phyloP scores from a whole-genome alignment of 192 early-diverging fungal species.

The Mortierella antarctica region DNA sequence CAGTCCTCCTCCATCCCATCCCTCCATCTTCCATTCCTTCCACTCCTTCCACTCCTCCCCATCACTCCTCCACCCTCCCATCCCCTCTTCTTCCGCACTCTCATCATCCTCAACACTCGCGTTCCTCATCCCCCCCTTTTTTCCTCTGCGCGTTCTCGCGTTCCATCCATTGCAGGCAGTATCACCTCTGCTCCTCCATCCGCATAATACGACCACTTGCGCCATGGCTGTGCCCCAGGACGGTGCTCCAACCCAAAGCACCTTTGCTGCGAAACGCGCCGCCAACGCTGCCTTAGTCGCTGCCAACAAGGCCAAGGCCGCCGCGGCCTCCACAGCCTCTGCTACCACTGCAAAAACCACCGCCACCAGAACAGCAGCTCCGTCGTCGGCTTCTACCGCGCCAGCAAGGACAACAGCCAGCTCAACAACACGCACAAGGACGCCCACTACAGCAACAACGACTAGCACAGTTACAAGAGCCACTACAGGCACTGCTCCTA shows the following conservation, averaged over 20 bases:
- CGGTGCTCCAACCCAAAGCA: background rate
- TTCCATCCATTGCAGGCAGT: background rate
- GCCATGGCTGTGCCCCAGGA: constrained; percentile 18
- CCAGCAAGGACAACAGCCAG: constrained; percentile 8
- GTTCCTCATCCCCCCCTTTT: background rate
- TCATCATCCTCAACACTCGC: background rate
- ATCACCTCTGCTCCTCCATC: background rate
- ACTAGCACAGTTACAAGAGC: background rate
- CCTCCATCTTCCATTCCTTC: too few relatives aligned
- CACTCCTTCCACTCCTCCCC: too few relatives aligned
- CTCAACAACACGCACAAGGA: background rate
- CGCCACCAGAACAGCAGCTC: background rate
- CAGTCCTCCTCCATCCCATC: too few relatives aligned
- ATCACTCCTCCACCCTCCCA: background rate
- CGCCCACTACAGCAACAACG: background rate
- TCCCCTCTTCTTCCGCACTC: background rate
- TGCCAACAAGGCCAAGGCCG: constrained; percentile 29
- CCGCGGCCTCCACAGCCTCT: background rate
- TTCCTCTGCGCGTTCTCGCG: background rate
- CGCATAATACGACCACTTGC: background rate
- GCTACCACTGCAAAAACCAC: background rate
- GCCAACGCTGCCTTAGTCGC: constrained; percentile 17
- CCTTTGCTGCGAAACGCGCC: constrained; percentile 11
- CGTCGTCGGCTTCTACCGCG: background rate
- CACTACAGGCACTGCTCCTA: background rate